Base-by-base conservation (phyloP, 805 yeast genomes). In the Lipomyces kockii region DNA sequence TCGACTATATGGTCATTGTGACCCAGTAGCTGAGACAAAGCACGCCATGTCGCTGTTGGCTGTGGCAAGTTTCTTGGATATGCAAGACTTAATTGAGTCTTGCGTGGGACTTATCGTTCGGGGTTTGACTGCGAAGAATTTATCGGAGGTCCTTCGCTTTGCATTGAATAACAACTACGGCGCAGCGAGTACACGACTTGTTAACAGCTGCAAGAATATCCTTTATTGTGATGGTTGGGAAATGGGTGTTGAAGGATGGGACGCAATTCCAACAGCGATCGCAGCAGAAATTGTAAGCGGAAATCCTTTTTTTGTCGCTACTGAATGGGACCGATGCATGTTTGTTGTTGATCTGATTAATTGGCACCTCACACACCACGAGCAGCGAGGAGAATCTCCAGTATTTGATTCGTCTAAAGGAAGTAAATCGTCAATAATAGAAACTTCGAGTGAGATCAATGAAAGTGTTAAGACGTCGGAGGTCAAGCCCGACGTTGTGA, bases 291-390 rank as follows among this genome's bases (percentile, higher is more conserved):
- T 84, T 5, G 79, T 85, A 14, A 81, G 84, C 0, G 78, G 81
- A 20, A 86, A 86, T 70, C 83, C 82, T 25, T 85, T 85, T 69
- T 85, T 83, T 73, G 84, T 84, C 3, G 85, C 85, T 1, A 80
- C 81, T 1, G 89, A 85, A 73, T 84, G 86, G 86, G 87, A 84
- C 55, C 77, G 89, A 62, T 83, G 85, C 55, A 67, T 82, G 35
- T 85, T 85, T 68, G 77, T 82, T 2, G 49, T 61, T 27, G 62
- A 68, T 20, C 60, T 69, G 6, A 58, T 67, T 22, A 62, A 68
- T 29, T 32, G 60, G 58, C 60, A 59, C 22, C 55, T 64, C 34
- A 22, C n/a, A 14, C 59, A 27, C 54, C 59, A 56, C 46, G 12
- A 17, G 11, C 39, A 11, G 54, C 20, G 37, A 39, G 27, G 22